These are phyloP conservation scores for Musa itinerans DNA, from an alignment of 176 grass and related monocot species.

Conservation along the genomic window DNA sequence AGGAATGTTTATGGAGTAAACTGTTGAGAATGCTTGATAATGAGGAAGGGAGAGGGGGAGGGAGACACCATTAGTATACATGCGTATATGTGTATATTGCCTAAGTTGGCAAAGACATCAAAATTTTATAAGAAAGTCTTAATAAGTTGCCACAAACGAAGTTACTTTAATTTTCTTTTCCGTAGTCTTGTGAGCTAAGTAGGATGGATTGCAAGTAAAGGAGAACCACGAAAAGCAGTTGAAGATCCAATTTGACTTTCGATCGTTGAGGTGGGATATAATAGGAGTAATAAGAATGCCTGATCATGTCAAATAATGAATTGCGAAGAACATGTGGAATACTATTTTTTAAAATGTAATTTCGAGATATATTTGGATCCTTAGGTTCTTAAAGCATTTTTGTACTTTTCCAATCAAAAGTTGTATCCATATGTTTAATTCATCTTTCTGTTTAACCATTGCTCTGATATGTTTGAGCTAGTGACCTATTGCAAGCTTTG, in stretches of 20 bases:
- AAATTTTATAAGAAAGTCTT: background rate
- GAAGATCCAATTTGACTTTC: too few relatives aligned
- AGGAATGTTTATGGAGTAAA: too few relatives aligned
- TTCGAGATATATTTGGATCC: background rate
- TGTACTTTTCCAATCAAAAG: background rate
- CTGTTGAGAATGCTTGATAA: too few relatives aligned
- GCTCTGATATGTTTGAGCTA: background rate
- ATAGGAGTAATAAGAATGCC: too few relatives aligned
- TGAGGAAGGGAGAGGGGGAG: too few relatives aligned
- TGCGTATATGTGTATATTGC: background rate
- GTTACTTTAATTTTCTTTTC: background rate
- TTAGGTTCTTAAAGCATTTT: background rate
- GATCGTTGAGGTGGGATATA: too few relatives aligned
- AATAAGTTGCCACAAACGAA: background rate
- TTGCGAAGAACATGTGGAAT: too few relatives aligned
- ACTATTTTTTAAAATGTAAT: too few relatives aligned
- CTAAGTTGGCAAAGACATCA: background rate
- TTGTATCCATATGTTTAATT: background rate
- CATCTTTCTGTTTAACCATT: background rate
- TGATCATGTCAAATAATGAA: too few relatives aligned
- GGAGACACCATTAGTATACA: background rate
- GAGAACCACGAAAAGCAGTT: background rate
- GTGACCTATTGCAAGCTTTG: too few relatives aligned
- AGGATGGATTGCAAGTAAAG: background rate
- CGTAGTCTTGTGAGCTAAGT: background rate